These are phyloP conservation scores for Quercus dentata DNA, from an alignment of 306 rosid species.

Conservation along the genomic window DNA sequence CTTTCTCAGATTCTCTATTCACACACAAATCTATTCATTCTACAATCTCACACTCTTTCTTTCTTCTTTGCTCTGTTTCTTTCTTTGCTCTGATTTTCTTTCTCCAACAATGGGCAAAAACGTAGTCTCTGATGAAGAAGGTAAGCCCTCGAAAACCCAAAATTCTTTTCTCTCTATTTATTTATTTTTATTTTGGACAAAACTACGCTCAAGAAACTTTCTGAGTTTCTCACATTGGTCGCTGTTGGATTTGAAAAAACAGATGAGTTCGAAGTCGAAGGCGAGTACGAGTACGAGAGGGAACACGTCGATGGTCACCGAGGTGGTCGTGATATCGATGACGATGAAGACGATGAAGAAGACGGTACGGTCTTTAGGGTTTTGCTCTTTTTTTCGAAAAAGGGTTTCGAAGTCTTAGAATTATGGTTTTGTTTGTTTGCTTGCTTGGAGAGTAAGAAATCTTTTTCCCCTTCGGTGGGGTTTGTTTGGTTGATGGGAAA, in stretches of 20 bases:
- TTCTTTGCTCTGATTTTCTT: neutral
- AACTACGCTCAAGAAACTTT: neutral
- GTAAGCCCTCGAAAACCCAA: conserved; percentile 31
- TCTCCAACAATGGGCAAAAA: conserved; percentile 34
- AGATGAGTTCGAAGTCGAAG: conserved; percentile 78
- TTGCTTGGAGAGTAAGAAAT: neutral
- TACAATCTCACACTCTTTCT: too few species aligned
- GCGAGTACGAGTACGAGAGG: conserved; percentile 75
- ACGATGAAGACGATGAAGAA: conserved; percentile 79
- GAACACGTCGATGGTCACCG: conserved; percentile 45
- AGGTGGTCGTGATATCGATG: conserved; percentile 40
- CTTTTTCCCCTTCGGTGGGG: neutral
- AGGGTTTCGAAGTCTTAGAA: neutral
- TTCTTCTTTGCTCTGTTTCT: neutral
- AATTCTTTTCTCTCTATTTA: neutral
- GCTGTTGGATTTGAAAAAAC: conserved; percentile 21
- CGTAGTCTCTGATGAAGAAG: conserved; percentile 63
- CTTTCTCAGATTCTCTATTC: too few species aligned
- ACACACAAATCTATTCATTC: neutral
- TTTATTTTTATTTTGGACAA: neutral
- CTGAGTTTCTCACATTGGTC: conserved; percentile 14
- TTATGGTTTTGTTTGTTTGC: conserved; percentile 2
- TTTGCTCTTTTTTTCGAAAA: neutral
- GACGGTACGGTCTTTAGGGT: conserved; percentile 52
- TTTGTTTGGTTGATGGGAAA: neutral